phyloP scores from a whole-genome alignment of 202 grass and related monocot genomes.

The Brachypodium distachyon region DNA sequence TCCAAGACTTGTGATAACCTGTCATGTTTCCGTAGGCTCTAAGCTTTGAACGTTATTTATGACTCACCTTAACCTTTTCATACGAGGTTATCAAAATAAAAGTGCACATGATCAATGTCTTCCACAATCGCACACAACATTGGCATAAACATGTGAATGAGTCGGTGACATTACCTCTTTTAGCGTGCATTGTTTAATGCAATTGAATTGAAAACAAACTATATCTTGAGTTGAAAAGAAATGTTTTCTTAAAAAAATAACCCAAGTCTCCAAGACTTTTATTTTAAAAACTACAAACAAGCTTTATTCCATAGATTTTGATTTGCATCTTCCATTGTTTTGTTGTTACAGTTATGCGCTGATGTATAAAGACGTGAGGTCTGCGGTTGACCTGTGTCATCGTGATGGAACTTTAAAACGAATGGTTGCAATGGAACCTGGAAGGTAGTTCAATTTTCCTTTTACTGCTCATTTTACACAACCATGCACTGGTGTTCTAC shows the following conservation, averaged over 20 bases:
- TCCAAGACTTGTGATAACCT: not conserved
- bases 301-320: not conserved
- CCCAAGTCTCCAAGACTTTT: not conserved
- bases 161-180: not conserved
- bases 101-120: not conserved
- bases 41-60: not conserved
- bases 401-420: constrained; percentile 93
- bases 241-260: no score
- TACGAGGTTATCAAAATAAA: not conserved
- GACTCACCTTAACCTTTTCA: not conserved
- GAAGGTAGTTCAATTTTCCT: constrained; percentile 42
- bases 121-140: not conserved
- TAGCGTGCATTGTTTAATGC: not conserved
- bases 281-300: not conserved
- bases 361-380: constrained; percentile 95
- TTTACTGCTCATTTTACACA: not conserved
- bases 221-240: no score
- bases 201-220: not conserved
- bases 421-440: constrained; percentile 87
- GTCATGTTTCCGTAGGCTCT: not conserved
- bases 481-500: not conserved
- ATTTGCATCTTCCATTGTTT: constrained; percentile 4
- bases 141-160: not conserved
- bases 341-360: constrained; percentile 53
- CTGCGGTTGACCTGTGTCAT: constrained; percentile 94